phyloP scores from a whole-genome alignment of 441 rosid genomes.

The Viola pubescens region DNA sequence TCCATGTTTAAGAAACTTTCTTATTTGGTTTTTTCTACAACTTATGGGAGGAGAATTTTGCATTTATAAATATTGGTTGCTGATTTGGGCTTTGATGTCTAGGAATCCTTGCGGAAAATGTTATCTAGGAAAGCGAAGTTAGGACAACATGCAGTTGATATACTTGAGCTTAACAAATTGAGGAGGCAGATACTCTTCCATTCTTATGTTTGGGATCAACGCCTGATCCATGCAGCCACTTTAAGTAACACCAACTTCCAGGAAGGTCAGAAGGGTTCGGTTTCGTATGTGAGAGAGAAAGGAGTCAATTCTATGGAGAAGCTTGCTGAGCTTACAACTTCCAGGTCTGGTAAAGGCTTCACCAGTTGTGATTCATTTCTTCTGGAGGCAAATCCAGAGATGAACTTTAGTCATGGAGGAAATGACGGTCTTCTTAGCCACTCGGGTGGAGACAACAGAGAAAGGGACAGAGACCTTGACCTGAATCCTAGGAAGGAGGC shows the following conservation, averaged over 20 bases:
- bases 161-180: constrained; percentile 71
- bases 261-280: constrained; percentile 29
- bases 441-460: constrained; percentile 26
- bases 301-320: constrained; percentile 36
- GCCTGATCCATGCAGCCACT: constrained; percentile 52
- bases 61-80: constrained; percentile 5
- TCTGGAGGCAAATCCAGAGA: constrained; percentile 27
- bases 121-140: constrained; percentile 38
- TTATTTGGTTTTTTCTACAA: too few relatives aligned
- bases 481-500: constrained; percentile 31
- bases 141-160: constrained; percentile 56
- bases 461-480: constrained; percentile 23
- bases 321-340: constrained; percentile 29
- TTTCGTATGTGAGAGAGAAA: constrained; percentile 37
- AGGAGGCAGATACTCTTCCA: constrained; percentile 70
- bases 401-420: constrained; percentile 31
- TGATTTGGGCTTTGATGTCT: constrained; percentile 24
- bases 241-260: constrained; percentile 27
- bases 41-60: not conserved
- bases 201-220: constrained; percentile 87
- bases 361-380: constrained; percentile 30
- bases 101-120: constrained; percentile 58
- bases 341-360: constrained; percentile 28
- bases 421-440: constrained; percentile 20
- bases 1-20: not conserved